phyloP scores from a whole-genome alignment of 331 rosid genomes.

The Erythrophleum ivorense region DNA sequence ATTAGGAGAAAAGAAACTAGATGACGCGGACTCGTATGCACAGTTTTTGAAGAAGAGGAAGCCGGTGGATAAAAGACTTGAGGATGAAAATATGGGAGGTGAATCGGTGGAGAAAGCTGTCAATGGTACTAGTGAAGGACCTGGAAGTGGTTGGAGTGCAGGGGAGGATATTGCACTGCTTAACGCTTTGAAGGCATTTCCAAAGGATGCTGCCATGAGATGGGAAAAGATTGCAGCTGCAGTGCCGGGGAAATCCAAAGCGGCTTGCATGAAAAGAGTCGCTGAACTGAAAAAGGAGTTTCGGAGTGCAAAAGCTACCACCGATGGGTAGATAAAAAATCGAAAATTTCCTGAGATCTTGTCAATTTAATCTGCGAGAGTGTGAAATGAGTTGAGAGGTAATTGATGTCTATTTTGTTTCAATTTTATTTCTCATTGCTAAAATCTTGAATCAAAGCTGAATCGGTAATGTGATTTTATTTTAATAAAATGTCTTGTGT shows the following conservation, averaged over 20 bases:
- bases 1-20: conserved; percentile 71
- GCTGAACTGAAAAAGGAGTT: conserved; percentile 81
- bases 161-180: conserved; percentile 84
- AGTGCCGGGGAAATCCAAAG: conserved; percentile 85
- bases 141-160: conserved; percentile 56
- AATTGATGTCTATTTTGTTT: conserved; percentile 4
- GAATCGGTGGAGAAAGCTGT: conserved; percentile 44
- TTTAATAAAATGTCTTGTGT: not conserved
- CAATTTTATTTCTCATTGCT: not conserved
- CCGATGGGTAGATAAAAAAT: conserved; percentile 38
- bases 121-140: conserved; percentile 26
- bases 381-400: conserved; percentile 30
- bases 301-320: conserved; percentile 71
- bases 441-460: not conserved
- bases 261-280: conserved; percentile 82
- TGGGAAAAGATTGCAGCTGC: conserved; percentile 96
- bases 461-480: not conserved
- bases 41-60: conserved; percentile 85
- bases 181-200: conserved; percentile 87
- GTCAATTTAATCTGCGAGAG: conserved; percentile 4
- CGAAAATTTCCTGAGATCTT: not conserved
- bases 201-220: conserved; percentile 84
- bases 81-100: conserved; percentile 38
- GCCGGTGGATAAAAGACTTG: conserved; percentile 69
- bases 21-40: conserved; percentile 75